These are phyloP conservation scores for Penicillium subrubescens DNA, from an alignment of 495 filamentous ascomycete species.

Conservation along the genomic window DNA sequence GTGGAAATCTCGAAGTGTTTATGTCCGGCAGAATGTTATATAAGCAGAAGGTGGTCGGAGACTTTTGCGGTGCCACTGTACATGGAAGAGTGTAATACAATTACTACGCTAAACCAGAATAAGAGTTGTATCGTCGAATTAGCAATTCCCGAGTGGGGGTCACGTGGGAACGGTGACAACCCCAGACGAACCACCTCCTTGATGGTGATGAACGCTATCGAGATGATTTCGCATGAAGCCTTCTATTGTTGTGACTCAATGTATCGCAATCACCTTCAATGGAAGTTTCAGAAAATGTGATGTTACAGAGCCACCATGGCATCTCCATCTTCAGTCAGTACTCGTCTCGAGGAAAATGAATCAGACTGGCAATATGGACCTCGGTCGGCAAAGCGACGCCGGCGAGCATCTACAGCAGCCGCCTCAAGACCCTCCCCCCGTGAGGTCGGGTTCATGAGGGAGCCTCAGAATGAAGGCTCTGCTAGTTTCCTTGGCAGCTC, in stretches of 20 bases:
- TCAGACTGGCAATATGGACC: constrained; percentile 23
- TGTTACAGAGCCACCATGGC: constrained; percentile 10
- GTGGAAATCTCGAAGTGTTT: not conserved
- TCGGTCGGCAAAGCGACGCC: constrained; percentile 33
- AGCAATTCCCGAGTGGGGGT: too few species aligned
- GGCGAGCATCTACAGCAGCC: constrained; percentile 27
- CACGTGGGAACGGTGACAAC: too few species aligned
- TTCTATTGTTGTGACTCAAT: not conserved
- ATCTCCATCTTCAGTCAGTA: constrained; percentile 22
- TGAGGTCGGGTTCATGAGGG: constrained; percentile 45
- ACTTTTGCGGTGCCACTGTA: not conserved
- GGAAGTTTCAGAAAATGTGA: not conserved
- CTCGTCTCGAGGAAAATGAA: constrained; percentile 22
- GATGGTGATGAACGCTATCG: too few species aligned
- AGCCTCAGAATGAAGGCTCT: constrained; percentile 35
- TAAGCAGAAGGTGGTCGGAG: not conserved
- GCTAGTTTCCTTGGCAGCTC: constrained; percentile 50
- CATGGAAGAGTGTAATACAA: too few species aligned
- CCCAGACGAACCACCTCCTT: too few species aligned
- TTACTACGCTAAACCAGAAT: too few species aligned
- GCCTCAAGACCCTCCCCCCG: constrained; percentile 31
- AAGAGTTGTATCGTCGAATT: too few species aligned
- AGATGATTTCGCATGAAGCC: not conserved
- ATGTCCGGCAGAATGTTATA: not conserved
- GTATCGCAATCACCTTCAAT: not conserved